These are phyloP conservation scores for Plasmodium blacklocki DNA, from an alignment of 169 alveolate genomes.

Conservation along the genomic window DNA sequence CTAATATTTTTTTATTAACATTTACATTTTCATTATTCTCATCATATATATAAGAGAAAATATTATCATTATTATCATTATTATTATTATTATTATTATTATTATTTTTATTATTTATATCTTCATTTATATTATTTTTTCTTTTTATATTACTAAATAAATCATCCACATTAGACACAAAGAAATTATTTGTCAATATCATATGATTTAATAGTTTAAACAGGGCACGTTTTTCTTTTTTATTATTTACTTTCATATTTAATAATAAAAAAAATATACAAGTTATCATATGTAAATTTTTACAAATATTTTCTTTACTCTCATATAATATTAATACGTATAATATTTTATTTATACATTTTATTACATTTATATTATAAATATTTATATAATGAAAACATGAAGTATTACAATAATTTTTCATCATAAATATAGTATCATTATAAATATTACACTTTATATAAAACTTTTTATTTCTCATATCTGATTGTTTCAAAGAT, in stretches of 20 bases:
- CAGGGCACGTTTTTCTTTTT: background rate
- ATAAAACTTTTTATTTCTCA: too few species aligned
- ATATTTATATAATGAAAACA: too few species aligned
- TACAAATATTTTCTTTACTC: slow-evolving; percentile 28
- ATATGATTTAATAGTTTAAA: slow-evolving; percentile 18
- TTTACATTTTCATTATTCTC: slow-evolving; percentile 19
- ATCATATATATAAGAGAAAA: slow-evolving; percentile 19
- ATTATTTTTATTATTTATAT: background rate
- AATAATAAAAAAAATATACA: slow-evolving; percentile 40
- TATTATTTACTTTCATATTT: slow-evolving; percentile 11
- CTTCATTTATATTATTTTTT: background rate
- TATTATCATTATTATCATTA: background rate
- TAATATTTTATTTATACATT: background rate
- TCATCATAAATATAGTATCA: too few species aligned
- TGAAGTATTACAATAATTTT: too few species aligned
- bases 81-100: background rate
- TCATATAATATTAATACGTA: slow-evolving; percentile 19
- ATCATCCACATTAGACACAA: slow-evolving; percentile 5
- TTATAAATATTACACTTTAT: too few species aligned
- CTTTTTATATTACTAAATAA: slow-evolving; percentile 2
- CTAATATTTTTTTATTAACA: slow-evolving; percentile 8
- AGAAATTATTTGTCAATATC: slow-evolving; percentile 24
- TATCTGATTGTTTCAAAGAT: too few species aligned
- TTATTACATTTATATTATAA: too few species aligned
- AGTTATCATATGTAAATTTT: slow-evolving; percentile 42